Evolutionary conservation across 1,139 yeast species (phyloP), one percentile per base, ranked within the genome.

Genomic region (Pichia sp.): DNA sequence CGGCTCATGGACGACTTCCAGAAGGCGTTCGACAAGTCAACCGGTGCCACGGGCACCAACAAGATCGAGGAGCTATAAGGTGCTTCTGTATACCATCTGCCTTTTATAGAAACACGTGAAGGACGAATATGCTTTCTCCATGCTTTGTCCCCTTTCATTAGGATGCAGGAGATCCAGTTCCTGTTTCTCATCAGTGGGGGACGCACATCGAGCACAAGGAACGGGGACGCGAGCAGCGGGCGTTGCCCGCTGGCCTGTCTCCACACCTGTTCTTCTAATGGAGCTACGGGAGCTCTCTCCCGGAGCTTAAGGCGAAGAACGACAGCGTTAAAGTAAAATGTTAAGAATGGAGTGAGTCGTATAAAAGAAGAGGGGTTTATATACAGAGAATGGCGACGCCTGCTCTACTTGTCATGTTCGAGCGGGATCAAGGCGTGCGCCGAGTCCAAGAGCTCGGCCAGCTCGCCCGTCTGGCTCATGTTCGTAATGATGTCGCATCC

Each of bases 401-500:
- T n/a, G n/a, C n/a, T n/a, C n/a, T n/a, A 44, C 23, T 51, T 49
- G 16, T 51, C 52, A n/a, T 58, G 50, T 57, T 85, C 92, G 67
- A 84, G 89, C 13, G 95, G 92, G 40, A 90, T 83, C 60, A 93
- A 79, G 49, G 90, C 95, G 57, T 84, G 81, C 56, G 87, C 89
- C 57, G 81, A 75, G 61, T 92, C 98, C 57, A 93, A 77, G 61
- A 92, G 71, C 53, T 90, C 93, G 19, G 92, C 84, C 58, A 93
- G 79, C 67, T 93, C 97, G n/a, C 99, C 99, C 52, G 73, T 68
- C 65, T 88, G 90, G 49, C 96, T 90, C 98, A 93, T 92, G 57
- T 88, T 83, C 67, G 87, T 89, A 54, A 95, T 78, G 61, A 95
- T 92, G 71, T 95, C 99, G 73, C 97, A 95, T 2, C 99, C 99